Conservation (phyloP, 2,329 filamentous ascomycete genomes). For the Neofusicoccum laricinum region DNA sequence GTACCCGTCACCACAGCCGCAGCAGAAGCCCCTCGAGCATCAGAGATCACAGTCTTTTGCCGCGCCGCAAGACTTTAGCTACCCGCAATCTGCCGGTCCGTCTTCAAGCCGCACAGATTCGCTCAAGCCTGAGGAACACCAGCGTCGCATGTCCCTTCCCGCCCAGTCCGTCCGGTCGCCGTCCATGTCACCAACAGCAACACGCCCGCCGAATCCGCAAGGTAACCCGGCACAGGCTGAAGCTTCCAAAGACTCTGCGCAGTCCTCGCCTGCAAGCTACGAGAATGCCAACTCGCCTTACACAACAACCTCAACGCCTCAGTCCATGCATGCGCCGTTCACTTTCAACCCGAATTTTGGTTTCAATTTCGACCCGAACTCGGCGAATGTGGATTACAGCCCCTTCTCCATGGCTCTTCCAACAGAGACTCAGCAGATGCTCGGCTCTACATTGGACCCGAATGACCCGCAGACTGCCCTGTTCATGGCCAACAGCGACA, state of each 20-base stretch:
- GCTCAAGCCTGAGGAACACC: constrained; percentile 25
- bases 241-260: not conserved
- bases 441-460: constrained; percentile 46
- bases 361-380: constrained; percentile 24
- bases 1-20: constrained; percentile 41
- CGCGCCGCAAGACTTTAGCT: constrained; percentile 35
- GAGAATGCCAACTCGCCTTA: not conserved
- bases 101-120: constrained; percentile 22
- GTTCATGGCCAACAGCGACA: constrained; percentile 46
- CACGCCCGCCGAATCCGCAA: constrained; percentile 8
- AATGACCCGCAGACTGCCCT: constrained; percentile 45
- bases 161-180: constrained; percentile 27
- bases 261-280: not conserved
- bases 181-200: constrained; percentile 17
- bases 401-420: constrained; percentile 52
- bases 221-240: constrained; percentile 18
- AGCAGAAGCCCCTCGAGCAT: constrained; percentile 38
- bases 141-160: constrained; percentile 45
- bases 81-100: constrained; percentile 27
- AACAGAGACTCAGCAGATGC: constrained; percentile 52
- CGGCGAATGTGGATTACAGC: constrained; percentile 31
- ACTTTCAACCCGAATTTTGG: constrained; percentile 21
- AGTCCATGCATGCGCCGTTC: constrained; percentile 22
- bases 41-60: constrained; percentile 47
- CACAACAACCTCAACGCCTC: not conserved